These are phyloP conservation scores for Colletotrichum noveboracense DNA, from an alignment of 2,329 filamentous ascomycete genomes.

Conservation along the genomic window DNA sequence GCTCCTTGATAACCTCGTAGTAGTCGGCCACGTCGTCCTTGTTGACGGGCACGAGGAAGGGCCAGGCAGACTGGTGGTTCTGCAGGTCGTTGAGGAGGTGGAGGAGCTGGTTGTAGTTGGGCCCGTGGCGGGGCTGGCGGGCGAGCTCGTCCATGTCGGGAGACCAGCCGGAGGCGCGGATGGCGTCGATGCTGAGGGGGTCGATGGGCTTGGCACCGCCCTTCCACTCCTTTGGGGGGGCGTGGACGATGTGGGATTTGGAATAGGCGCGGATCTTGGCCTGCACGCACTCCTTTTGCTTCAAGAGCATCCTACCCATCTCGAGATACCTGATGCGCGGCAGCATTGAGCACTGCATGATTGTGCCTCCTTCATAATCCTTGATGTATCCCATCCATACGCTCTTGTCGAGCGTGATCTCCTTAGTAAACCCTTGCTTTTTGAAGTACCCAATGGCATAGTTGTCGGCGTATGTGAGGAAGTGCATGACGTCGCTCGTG, in stretches of 20 bases:
- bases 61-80: conserved; percentile 92
- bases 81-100: conserved; percentile 94
- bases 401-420: conserved; percentile 88
- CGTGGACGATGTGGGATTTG: conserved; percentile 86
- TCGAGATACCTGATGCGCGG: conserved; percentile 95
- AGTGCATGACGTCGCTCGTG: conserved; percentile 96
- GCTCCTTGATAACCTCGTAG: conserved; percentile 97
- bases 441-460: conserved; percentile 99
- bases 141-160: conserved; percentile 98
- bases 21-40: conserved; percentile 98
- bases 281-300: conserved; percentile 94
- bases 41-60: conserved; percentile 92
- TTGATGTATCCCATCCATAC: conserved; percentile 99
- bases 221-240: conserved; percentile 85
- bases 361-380: conserved; percentile 97
- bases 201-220: conserved; percentile 79
- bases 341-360: conserved; percentile 99
- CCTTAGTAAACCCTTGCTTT: conserved; percentile 98
- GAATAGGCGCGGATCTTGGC: conserved; percentile 94
- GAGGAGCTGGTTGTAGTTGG: conserved; percentile 93
- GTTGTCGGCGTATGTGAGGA: conserved; percentile 97
- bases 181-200: conserved; percentile 84
- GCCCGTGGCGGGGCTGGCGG: conserved; percentile 91
- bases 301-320: conserved; percentile 88
- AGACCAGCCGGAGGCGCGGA: conserved; percentile 92